These are phyloP conservation scores for Coelastrella sp. DNA, from an alignment of 139 green algal species.

Conservation along the genomic window DNA sequence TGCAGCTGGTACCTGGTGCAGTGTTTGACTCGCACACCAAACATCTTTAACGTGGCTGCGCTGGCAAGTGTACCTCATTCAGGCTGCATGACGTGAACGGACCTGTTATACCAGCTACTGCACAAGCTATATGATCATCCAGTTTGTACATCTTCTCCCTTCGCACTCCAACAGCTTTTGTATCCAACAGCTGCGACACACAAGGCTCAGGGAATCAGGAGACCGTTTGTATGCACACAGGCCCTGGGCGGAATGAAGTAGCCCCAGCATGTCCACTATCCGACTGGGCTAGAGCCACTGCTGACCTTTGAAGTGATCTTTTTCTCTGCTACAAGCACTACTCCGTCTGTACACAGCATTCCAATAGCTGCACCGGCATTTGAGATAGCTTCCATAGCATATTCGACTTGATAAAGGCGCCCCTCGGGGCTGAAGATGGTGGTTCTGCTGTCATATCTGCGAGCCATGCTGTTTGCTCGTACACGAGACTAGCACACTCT, in stretches of 20 bases:
- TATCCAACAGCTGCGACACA: constrained; percentile 89
- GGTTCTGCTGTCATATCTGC: constrained; percentile 96
- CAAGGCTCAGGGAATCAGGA: neutral
- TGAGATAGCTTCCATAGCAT: constrained; percentile 99
- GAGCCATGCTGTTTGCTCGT: constrained; percentile 56
- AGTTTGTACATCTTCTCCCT: constrained; percentile 99
- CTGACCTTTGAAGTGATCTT: constrained; percentile 96
- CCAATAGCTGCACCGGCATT: constrained; percentile 96
- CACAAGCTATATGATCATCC: constrained; percentile 96
- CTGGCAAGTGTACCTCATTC: no score
- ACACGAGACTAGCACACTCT: neutral
- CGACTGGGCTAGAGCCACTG: neutral
- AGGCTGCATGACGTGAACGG: neutral
- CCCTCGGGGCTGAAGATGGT: constrained; percentile 99
- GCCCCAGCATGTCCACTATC: no score
- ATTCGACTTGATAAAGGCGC: constrained; percentile 97
- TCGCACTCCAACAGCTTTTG: constrained; percentile 87
- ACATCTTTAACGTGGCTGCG: no score
- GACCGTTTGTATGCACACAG: no score
- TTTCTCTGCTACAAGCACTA: constrained; percentile 98
- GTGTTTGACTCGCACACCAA: no score
- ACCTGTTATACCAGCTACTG: constrained; percentile 97
- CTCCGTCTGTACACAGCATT: constrained; percentile 91
- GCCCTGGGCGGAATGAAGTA: no score
- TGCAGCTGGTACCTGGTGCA: no score